Evolutionary conservation across 2,329 filamentous ascomycete species (phyloP).

Genomic region (Chaetomium sp.): DNA sequence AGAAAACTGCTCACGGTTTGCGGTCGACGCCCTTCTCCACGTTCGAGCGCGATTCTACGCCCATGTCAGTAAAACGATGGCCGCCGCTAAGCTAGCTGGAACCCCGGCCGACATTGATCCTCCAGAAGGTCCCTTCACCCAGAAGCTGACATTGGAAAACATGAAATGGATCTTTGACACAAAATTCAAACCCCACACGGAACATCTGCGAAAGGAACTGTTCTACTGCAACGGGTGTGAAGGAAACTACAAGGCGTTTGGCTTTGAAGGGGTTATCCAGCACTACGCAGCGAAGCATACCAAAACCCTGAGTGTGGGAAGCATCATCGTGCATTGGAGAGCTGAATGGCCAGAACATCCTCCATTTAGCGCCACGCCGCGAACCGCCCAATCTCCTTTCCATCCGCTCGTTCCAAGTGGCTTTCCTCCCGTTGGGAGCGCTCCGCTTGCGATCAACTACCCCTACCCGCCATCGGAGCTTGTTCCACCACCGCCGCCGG

Average conservation of each 20-base stretch:
- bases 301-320: conserved; percentile 60
- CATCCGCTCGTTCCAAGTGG: conserved; percentile 6
- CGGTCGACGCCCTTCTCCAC: conserved; percentile 62
- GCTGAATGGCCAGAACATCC: conserved; percentile 71
- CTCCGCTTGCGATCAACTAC: conserved; percentile 14
- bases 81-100: conserved; percentile 40
- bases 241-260: conserved; percentile 59
- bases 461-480: conserved; percentile 12
- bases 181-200: conserved; percentile 65
- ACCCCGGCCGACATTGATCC: conserved; percentile 41
- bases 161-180: conserved; percentile 82
- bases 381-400: conserved; percentile 28
- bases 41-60: conserved; percentile 62
- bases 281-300: conserved; percentile 83
- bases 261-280: conserved; percentile 72
- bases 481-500: conserved; percentile 9
- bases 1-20: conserved; percentile 61
- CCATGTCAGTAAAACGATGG: conserved; percentile 48
- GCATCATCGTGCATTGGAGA: conserved; percentile 70
- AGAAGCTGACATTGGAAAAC: conserved; percentile 68
- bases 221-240: conserved; percentile 71
- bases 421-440: conserved; percentile 5
- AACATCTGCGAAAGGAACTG: conserved; percentile 60
- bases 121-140: conserved; percentile 47
- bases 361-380: conserved; percentile 62